Conservation (phyloP, 1,284 basidiomycete genomes). For the Bothia castanella region DNA sequence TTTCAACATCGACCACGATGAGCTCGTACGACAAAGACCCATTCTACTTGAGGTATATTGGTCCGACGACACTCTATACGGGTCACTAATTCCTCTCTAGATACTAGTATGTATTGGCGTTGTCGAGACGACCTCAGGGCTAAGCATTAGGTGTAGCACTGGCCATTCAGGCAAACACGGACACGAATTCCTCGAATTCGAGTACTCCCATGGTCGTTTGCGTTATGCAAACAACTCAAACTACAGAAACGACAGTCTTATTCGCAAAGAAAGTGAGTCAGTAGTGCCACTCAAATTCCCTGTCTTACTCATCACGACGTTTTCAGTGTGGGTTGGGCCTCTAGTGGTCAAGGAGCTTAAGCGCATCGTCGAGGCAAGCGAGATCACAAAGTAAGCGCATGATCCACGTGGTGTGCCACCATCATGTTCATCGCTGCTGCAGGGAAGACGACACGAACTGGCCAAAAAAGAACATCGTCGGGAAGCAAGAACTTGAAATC, state of each 20-base stretch:
- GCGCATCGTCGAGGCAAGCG: slow-evolving; percentile 90
- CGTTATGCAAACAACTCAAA: slow-evolving; percentile 99
- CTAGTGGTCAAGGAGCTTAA: slow-evolving; percentile 92
- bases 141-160: slow-evolving; percentile 52
- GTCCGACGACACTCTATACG: not conserved
- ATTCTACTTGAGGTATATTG: slow-evolving; percentile 76
- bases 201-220: slow-evolving; percentile 93
- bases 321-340: slow-evolving; percentile 88
- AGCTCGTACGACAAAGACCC: slow-evolving; percentile 59
- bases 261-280: slow-evolving; percentile 93
- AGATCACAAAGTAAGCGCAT: slow-evolving; percentile 84
- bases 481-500: slow-evolving; percentile 96
- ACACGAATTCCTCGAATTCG: slow-evolving; percentile 98
- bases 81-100: slow-evolving; percentile 38
- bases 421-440: slow-evolving; percentile 10
- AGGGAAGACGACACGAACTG: slow-evolving; percentile 98
- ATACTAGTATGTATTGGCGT: slow-evolving; percentile 69
- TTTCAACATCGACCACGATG: slow-evolving; percentile 37
- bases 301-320: slow-evolving; percentile 1
- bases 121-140: not conserved
- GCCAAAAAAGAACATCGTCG: slow-evolving; percentile 98
- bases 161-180: slow-evolving; percentile 95
- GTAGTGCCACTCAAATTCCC: not conserved
- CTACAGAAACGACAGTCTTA: slow-evolving; percentile 95
- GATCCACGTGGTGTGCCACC: not conserved